phyloP scores from a whole-genome alignment of 192 early-diverging fungal genomes.

The Podila epicladia region DNA sequence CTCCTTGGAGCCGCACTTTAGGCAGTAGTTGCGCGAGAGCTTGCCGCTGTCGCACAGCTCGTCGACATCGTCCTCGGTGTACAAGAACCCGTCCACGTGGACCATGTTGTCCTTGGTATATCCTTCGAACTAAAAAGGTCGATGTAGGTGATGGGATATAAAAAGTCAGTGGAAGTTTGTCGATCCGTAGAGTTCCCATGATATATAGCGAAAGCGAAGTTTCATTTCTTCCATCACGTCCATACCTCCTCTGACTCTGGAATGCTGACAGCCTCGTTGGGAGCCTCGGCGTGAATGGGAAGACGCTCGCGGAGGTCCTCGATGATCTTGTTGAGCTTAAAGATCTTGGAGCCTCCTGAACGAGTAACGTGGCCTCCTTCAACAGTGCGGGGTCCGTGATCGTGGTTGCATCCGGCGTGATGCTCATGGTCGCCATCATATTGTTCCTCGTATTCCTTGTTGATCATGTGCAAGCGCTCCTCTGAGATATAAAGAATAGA shows the following conservation, averaged over 20 bases:
- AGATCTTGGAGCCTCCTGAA: constrained; percentile 38
- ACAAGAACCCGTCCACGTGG: constrained; percentile 69
- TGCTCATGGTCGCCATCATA: constrained; percentile 28
- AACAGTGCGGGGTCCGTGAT: constrained; percentile 1
- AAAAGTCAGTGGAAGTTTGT: not conserved
- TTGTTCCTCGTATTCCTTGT: constrained; percentile 24
- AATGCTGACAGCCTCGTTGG: constrained; percentile 56
- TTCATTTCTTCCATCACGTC: not conserved
- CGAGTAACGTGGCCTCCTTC: constrained; percentile 21
- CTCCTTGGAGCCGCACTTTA: constrained; percentile 61
- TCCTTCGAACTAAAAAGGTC: constrained; percentile 53
- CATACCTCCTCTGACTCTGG: constrained; percentile 58
- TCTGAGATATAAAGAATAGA: constrained; percentile 11
- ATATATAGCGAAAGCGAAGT: not conserved
- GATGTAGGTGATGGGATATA: not conserved
- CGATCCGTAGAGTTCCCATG: not conserved
- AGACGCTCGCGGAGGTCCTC: constrained; percentile 59
- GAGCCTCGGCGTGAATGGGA: constrained; percentile 64
- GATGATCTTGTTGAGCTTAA: constrained; percentile 58
- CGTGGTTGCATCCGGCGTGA: constrained; percentile 39
- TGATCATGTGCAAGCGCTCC: constrained; percentile 36
- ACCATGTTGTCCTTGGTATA: constrained; percentile 62
- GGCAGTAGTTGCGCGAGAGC: constrained; percentile 63
- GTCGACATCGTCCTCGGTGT: constrained; percentile 67
- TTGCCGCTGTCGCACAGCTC: constrained; percentile 65